Evolutionary conservation across 2,329 filamentous ascomycete species (phyloP).

Genomic region (Podosphaera fusca): DNA sequence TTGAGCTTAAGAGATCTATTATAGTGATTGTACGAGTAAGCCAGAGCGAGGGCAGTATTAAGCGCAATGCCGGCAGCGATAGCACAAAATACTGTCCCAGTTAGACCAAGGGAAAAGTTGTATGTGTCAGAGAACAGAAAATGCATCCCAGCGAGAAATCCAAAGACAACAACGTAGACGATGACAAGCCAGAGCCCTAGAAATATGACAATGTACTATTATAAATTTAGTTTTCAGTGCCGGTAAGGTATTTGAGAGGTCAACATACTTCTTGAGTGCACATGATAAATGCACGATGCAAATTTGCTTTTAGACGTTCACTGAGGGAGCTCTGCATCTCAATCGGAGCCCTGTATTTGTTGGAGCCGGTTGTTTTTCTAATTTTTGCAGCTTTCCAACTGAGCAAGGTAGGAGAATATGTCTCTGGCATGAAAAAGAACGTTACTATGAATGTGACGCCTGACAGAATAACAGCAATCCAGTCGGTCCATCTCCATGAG

Average conservation of each 20-base stretch:
- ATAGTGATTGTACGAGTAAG: conserved; percentile 16
- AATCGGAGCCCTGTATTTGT: conserved; percentile 5
- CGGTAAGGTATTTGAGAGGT: background rate
- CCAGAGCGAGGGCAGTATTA: conserved; percentile 14
- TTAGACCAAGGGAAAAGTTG: conserved; percentile 18
- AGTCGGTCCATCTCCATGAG: conserved; percentile 34
- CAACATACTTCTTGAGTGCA: conserved; percentile 1
- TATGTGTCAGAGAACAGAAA: conserved; percentile 8
- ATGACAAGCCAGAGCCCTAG: conserved; percentile 7
- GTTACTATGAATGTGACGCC: conserved; percentile 20
- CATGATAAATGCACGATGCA: conserved; percentile 6
- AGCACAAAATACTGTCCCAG: conserved; percentile 20
- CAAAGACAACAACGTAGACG: conserved; percentile 9
- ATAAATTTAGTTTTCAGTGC: conserved; percentile 1
- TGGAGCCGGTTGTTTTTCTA: conserved; percentile 6
- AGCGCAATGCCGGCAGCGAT: conserved; percentile 19
- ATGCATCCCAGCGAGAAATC: conserved; percentile 7
- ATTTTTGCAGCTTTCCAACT: conserved; percentile 23
- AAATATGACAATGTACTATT: conserved; percentile 6
- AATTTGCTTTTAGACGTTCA: background rate
- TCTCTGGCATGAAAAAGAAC: conserved; percentile 25
- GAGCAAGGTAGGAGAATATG: conserved; percentile 25
- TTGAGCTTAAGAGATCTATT: conserved; percentile 11
- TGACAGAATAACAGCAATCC: conserved; percentile 27
- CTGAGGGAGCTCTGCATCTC: conserved; percentile 3